Percentiles rank a stretch among this genome's conserved stretches.
Conservation (phyloP, 2,329 filamentous ascomycete genomes). For the Fusarium sambucinum region DNA sequence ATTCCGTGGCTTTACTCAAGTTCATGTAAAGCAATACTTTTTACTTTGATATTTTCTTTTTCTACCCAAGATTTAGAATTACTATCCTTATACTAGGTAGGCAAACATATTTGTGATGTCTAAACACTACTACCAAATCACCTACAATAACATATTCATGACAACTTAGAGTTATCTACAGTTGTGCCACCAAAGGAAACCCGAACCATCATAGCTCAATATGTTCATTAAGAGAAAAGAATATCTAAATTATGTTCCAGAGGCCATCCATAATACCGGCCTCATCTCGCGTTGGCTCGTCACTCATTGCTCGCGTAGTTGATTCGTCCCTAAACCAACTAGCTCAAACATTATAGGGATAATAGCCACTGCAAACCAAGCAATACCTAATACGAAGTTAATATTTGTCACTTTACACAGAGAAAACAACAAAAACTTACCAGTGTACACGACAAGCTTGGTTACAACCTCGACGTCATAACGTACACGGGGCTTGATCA, state of each 20-base stretch:
- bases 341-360: constrained; percentile 79
- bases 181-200: constrained; percentile 11
- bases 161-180: constrained; percentile 27
- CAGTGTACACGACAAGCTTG: constrained; percentile 93
- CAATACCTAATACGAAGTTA: constrained; percentile 72
- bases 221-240: constrained; percentile 38
- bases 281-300: constrained; percentile 29
- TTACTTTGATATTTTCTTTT: neutral
- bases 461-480: constrained; percentile 99
- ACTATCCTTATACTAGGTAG: too few relatives aligned
- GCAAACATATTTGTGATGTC: too few relatives aligned
- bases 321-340: constrained; percentile 63
- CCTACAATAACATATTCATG: constrained; percentile 1
- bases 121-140: neutral
- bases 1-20: neutral
- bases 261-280: constrained; percentile 17
- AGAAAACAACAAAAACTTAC: constrained; percentile 58
- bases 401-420: neutral
- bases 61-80: too few relatives aligned
- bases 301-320: constrained; percentile 45
- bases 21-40: neutral
- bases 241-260: constrained; percentile 37
- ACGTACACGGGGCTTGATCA: constrained; percentile 87
- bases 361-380: constrained; percentile 81
- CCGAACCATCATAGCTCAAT: constrained; percentile 36